Conservation (phyloP, 2,329 filamentous ascomycete species). For the Coniochaeta sp. region DNA sequence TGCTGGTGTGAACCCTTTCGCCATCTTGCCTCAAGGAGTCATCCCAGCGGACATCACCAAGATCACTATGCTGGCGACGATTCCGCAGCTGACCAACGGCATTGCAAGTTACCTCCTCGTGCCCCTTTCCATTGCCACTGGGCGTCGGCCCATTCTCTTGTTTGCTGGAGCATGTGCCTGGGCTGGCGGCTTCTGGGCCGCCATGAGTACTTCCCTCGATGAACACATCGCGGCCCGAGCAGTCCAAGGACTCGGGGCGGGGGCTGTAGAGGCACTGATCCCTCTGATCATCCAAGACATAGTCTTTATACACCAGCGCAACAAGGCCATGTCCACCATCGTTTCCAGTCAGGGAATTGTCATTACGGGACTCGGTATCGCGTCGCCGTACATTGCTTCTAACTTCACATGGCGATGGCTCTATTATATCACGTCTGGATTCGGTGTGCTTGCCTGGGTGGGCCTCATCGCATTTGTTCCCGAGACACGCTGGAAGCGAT, state of each 20-base stretch:
- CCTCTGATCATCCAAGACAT: slow-evolving; percentile 31
- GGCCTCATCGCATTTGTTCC: slow-evolving; percentile 23
- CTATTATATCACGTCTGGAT: slow-evolving; percentile 24
- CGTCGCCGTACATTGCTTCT: slow-evolving; percentile 21
- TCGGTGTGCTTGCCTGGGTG: slow-evolving; percentile 24
- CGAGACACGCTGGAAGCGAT: slow-evolving; percentile 25
- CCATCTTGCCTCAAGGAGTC: slow-evolving; percentile 21
- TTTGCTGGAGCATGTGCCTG: slow-evolving; percentile 23
- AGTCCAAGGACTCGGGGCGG: slow-evolving; percentile 26
- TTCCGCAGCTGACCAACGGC: slow-evolving; percentile 27
- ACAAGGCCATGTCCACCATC: slow-evolving; percentile 23
- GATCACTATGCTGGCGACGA: slow-evolving; percentile 22
- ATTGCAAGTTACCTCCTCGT: slow-evolving; percentile 27
- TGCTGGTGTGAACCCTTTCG: slow-evolving; percentile 16
- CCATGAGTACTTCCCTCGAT: slow-evolving; percentile 19
- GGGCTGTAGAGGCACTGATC: slow-evolving; percentile 26
- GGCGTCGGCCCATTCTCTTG: slow-evolving; percentile 27
- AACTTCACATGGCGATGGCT: slow-evolving; percentile 25
- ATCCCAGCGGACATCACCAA: slow-evolving; percentile 19
- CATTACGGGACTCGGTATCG: slow-evolving; percentile 20
- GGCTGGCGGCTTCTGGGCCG: slow-evolving; percentile 28
- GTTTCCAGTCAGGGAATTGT: slow-evolving; percentile 20
- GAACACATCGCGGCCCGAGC: slow-evolving; percentile 24
- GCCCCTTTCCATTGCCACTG: slow-evolving; percentile 27
- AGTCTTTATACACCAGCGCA: slow-evolving; percentile 29